Percentiles rank a stretch among this genome's conserved stretches.
phyloP scores from a whole-genome alignment of 2,329 filamentous ascomycete genomes.

The Claviceps capensis region DNA sequence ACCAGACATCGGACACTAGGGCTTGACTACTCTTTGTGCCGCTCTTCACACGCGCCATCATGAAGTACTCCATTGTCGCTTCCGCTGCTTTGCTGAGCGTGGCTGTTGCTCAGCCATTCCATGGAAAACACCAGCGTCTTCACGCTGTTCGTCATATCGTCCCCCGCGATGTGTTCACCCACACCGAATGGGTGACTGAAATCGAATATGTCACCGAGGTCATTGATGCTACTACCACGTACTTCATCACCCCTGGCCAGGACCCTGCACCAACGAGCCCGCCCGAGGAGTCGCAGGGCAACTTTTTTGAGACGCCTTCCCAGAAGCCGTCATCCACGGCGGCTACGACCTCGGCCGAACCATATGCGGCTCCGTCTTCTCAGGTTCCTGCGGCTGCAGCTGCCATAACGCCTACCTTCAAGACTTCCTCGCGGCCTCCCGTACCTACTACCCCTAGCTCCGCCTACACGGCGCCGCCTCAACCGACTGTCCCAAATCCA shows the following conservation, averaged over 20 bases:
- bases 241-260: slow-evolving; percentile 25
- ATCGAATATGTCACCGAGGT: slow-evolving; percentile 31
- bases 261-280: slow-evolving; percentile 14
- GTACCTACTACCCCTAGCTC: slow-evolving; percentile 6
- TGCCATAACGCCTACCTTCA: slow-evolving; percentile 13
- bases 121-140: slow-evolving; percentile 23
- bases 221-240: slow-evolving; percentile 34
- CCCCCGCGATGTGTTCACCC: slow-evolving; percentile 29
- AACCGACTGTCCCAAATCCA: slow-evolving; percentile 5
- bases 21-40: not conserved
- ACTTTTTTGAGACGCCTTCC: slow-evolving; percentile 17
- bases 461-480: slow-evolving; percentile 6
- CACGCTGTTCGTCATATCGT: slow-evolving; percentile 11
- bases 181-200: slow-evolving; percentile 37
- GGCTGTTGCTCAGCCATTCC: slow-evolving; percentile 37
- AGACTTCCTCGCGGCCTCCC: slow-evolving; percentile 10
- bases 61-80: slow-evolving; percentile 27
- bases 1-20: not conserved
- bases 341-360: slow-evolving; percentile 8
- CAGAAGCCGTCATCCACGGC: slow-evolving; percentile 3
- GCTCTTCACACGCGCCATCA: slow-evolving; percentile 11
- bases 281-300: slow-evolving; percentile 11
- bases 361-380: slow-evolving; percentile 7
- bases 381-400: slow-evolving; percentile 12
- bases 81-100: slow-evolving; percentile 23